Base-by-base conservation (phyloP, 2,329 filamentous ascomycete species). In the Pestalotiopsis sp. region DNA sequence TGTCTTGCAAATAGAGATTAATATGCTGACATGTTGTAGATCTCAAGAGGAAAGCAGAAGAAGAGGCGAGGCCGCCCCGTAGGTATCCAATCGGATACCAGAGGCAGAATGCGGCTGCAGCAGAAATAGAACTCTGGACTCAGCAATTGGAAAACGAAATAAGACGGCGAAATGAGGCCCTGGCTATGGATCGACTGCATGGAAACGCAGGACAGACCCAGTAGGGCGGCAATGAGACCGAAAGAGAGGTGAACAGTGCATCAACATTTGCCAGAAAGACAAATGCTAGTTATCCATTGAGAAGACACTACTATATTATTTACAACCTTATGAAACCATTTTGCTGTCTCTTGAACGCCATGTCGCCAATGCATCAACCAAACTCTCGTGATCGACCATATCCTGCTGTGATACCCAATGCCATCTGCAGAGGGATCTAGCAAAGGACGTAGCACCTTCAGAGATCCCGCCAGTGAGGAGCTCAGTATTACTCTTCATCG, bases 401-500 rank as follows among this genome's bases (percentile, higher is more conserved):
- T 62, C 59, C 20, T 38, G 31, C 25, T 4, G 14, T 13, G 6
- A 23, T 25, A 59, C 57, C 57, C 9, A 36, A 36, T 52, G 45
- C 20, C 6, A 36, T 59, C 7, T 12, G 57, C 23, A 27, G 17
- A 59, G 20, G 23, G 25, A 27, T 13, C 23, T 14, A 59, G 57
- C 57, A n/a, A 13, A 59, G 11, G 57, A 27, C 14, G 23, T 14
- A 59, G 27, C 4, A 27, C 5, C 14, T 13, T 59, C 0, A 3
- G 20, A 20, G 27, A 17, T n/a, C 59, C 4, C 11, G 31, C 57
- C 12, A 14, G 36, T 40, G 9, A 36, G 9, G 6, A 20, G 59
- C 25, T 62, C 62, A 31, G 17, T 67, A 20, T 27, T 67, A n/a
- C 20, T 68, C 65, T 58, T 71, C 74, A 38, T 82, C 80, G 31